phyloP scores from a whole-genome alignment of 805 yeast genomes.

The Ogataea ramenticola region DNA sequence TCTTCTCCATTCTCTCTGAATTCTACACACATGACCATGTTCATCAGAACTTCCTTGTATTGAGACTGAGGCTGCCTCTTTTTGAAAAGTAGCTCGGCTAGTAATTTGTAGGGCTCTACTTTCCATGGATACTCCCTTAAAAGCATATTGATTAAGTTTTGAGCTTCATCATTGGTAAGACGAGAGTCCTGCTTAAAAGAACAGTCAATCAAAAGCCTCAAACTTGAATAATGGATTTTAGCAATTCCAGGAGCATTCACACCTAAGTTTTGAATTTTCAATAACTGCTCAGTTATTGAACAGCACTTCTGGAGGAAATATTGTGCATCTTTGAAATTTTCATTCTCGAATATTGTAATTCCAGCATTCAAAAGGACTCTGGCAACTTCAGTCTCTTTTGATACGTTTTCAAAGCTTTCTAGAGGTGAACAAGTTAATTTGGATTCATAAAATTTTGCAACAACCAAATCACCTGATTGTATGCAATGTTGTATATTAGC shows the following conservation, averaged over 20 bases:
- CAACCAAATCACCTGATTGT: slow-evolving; percentile 24
- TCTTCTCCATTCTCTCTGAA: slow-evolving; percentile 9
- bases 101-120: slow-evolving; percentile 24
- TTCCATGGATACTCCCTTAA: slow-evolving; percentile 20
- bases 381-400: slow-evolving; percentile 11
- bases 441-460: slow-evolving; percentile 28
- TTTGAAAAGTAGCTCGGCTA: slow-evolving; percentile 16
- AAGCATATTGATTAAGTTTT: slow-evolving; percentile 15
- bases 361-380: slow-evolving; percentile 28
- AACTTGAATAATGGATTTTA: slow-evolving; percentile 15
- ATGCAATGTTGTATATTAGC: slow-evolving; percentile 20
- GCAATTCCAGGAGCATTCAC: slow-evolving; percentile 7
- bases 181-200: slow-evolving; percentile 18
- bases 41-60: slow-evolving; percentile 26
- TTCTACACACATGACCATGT: slow-evolving; percentile 26
- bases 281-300: slow-evolving; percentile 13
- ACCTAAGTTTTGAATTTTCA: slow-evolving; percentile 3
- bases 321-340: slow-evolving; percentile 5
- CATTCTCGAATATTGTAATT: slow-evolving; percentile 5
- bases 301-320: slow-evolving; percentile 10
- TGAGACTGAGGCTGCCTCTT: slow-evolving; percentile 7
- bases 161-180: slow-evolving; percentile 10
- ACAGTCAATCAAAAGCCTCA: slow-evolving; percentile 20
- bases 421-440: slow-evolving; percentile 5
- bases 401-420: too few relatives aligned